Conservation (phyloP, 805 yeast species). For the Kregervanrija fluxuum region DNA sequence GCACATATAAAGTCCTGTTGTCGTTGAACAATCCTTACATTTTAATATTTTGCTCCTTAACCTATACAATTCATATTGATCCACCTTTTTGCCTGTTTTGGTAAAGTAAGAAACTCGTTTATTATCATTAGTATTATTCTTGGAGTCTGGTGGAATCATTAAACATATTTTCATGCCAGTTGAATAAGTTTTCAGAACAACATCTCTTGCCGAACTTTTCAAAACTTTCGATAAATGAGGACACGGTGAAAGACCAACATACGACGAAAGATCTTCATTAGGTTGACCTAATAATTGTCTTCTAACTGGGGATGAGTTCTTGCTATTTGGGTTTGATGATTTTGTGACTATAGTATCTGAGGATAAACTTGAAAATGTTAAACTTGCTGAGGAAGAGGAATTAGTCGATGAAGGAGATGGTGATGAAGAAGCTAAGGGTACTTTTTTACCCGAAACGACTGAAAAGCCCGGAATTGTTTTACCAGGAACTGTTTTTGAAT, state of each 20-base stretch:
- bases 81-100: conserved; percentile 32
- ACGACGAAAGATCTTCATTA: conserved; percentile 15
- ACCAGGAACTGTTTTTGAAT: conserved; percentile 11
- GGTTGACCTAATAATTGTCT: neutral
- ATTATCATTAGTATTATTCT: conserved; percentile 4
- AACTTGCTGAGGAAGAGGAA: neutral
- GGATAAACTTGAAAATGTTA: no score
- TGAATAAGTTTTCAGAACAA: conserved; percentile 41
- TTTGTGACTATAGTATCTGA: no score
- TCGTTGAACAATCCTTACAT: conserved; percentile 44
- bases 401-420: conserved; percentile 2
- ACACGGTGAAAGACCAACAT: conserved; percentile 38
- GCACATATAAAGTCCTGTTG: conserved; percentile 50
- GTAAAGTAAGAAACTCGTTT: conserved; percentile 19
- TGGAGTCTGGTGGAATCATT: conserved; percentile 15
- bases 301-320: neutral
- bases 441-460: no score
- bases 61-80: conserved; percentile 31
- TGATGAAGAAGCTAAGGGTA: neutral
- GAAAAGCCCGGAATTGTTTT: conserved; percentile 5
- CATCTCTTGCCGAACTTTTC: conserved; percentile 40
- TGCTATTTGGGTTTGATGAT: neutral
- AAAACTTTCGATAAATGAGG: conserved; percentile 42
- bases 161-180: conserved; percentile 44
- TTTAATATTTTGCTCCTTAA: conserved; percentile 38